Evolutionary conservation across 2,329 filamentous ascomycete genomes (phyloP).

Genomic region (Metarhizium guizhouense): DNA sequence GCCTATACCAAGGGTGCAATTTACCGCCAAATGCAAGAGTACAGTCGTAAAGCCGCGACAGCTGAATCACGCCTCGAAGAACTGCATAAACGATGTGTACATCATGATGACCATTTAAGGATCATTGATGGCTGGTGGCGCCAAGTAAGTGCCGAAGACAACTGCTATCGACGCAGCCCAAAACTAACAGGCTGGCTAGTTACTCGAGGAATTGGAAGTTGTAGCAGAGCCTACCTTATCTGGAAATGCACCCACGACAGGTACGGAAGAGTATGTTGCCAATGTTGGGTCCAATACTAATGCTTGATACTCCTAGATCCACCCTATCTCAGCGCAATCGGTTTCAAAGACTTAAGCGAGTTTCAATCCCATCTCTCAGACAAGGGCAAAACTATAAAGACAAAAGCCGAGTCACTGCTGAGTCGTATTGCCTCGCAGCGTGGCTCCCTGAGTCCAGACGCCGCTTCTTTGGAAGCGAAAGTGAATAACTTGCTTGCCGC

Average conservation of each 20-base stretch:
- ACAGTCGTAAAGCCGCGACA: conserved; percentile 80
- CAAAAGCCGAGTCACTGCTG: conserved; percentile 63
- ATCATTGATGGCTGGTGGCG: conserved; percentile 89
- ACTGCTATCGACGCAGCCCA: neutral
- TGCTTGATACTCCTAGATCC: conserved; percentile 31
- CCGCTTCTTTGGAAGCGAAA: conserved; percentile 63
- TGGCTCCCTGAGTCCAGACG: conserved; percentile 54
- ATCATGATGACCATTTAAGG: conserved; percentile 89
- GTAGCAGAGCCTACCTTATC: conserved; percentile 41
- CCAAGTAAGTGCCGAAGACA: conserved; percentile 53
- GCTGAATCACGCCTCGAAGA: conserved; percentile 76
- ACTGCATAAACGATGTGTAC: conserved; percentile 63
- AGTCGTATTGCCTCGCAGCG: conserved; percentile 41
- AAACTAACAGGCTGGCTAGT: conserved; percentile 26
- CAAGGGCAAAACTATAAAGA: conserved; percentile 67
- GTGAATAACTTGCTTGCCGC: conserved; percentile 66
- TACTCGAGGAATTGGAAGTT: conserved; percentile 56
- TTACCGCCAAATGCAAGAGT: conserved; percentile 94
- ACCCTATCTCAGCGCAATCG: conserved; percentile 48
- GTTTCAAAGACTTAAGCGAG: conserved; percentile 55
- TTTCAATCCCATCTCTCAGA: conserved; percentile 76
- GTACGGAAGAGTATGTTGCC: conserved; percentile 12
- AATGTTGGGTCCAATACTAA: conserved; percentile 11
- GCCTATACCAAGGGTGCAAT: conserved; percentile 75
- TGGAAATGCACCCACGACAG: conserved; percentile 11